Conservation (phyloP, 257 asterid genomes). For the Solanum dulcamara region DNA sequence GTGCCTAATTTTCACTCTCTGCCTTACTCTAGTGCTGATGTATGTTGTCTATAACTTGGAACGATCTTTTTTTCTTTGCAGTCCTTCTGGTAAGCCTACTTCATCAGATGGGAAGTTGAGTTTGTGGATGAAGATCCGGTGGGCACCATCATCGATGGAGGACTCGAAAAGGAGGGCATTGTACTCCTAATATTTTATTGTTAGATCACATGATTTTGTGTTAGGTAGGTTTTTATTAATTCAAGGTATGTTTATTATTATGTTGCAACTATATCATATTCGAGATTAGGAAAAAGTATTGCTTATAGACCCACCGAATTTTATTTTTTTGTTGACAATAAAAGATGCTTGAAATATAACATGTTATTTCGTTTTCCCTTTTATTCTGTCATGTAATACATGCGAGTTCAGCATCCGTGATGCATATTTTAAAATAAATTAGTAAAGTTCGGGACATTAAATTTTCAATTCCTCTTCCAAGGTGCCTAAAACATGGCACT, state of each 20-base stretch:
- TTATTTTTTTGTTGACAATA: too few species aligned
- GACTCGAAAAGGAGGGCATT: constrained; percentile 8
- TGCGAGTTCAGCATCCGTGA: background rate
- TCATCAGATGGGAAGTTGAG: constrained; percentile 10
- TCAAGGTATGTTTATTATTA: too few species aligned
- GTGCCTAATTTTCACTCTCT: constrained; percentile 17
- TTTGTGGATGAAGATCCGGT: constrained; percentile 1
- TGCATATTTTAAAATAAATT: background rate
- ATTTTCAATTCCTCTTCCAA: background rate
- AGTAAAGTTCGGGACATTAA: background rate
- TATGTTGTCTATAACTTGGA: background rate
- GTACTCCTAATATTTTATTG: too few species aligned
- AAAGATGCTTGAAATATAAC: too few species aligned
- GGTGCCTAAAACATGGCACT: background rate
- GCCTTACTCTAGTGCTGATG: background rate
- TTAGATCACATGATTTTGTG: too few species aligned
- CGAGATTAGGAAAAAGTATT: too few species aligned
- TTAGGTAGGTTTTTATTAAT: too few species aligned
- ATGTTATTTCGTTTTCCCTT: background rate
- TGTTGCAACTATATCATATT: too few species aligned
- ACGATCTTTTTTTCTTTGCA: background rate
- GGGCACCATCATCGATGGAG: background rate
- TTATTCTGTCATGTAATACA: background rate
- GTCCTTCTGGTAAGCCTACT: constrained; percentile 35
- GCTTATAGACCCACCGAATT: too few species aligned